These are phyloP conservation scores for Fusarium zealandicum DNA, from an alignment of 2,329 filamentous ascomycete species.

Conservation along the genomic window DNA sequence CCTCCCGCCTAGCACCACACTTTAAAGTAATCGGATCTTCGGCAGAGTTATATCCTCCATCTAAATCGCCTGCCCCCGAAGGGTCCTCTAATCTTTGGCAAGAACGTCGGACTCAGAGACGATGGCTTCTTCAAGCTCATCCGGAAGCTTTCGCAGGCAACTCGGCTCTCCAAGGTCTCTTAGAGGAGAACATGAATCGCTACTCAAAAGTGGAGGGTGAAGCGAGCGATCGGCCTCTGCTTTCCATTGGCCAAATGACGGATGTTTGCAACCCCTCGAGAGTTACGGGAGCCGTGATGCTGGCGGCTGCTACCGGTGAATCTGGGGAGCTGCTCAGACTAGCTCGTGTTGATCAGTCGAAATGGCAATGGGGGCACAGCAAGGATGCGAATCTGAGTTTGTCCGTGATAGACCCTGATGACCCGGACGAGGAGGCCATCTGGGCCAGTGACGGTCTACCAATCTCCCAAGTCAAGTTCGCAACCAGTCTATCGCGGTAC, in stretches of 20 bases:
- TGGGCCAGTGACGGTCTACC: constrained; percentile 63
- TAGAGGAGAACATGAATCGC: constrained; percentile 49
- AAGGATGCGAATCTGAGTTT: constrained; percentile 56
- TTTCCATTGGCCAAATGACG: constrained; percentile 64
- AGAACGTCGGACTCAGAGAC: constrained; percentile 49
- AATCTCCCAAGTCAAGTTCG: constrained; percentile 61
- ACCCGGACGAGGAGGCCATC: constrained; percentile 55
- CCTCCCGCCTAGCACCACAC: constrained; percentile 38
- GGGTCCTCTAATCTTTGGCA: constrained; percentile 41
- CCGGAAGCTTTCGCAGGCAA: constrained; percentile 58
- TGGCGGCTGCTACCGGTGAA: constrained; percentile 62
- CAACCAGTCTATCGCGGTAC: constrained; percentile 47
- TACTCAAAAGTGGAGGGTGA: constrained; percentile 41
- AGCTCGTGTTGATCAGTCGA: constrained; percentile 56
- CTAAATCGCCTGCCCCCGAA: constrained; percentile 37
- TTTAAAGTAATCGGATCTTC: constrained; percentile 45
- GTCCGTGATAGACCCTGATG: constrained; percentile 50
- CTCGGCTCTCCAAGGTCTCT: constrained; percentile 40
- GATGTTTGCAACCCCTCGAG: constrained; percentile 47
- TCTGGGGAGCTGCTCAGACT: constrained; percentile 66
- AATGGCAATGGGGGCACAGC: constrained; percentile 61
- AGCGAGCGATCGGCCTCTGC: constrained; percentile 44
- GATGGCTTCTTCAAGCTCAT: constrained; percentile 60
- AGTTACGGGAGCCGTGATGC: constrained; percentile 44
- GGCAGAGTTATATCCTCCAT: constrained; percentile 47